Evolutionary conservation across 345 rosid genomes (phyloP), one percentile per base, ranked within the genome.

Genomic region (Hibiscus tridactylites): DNA sequence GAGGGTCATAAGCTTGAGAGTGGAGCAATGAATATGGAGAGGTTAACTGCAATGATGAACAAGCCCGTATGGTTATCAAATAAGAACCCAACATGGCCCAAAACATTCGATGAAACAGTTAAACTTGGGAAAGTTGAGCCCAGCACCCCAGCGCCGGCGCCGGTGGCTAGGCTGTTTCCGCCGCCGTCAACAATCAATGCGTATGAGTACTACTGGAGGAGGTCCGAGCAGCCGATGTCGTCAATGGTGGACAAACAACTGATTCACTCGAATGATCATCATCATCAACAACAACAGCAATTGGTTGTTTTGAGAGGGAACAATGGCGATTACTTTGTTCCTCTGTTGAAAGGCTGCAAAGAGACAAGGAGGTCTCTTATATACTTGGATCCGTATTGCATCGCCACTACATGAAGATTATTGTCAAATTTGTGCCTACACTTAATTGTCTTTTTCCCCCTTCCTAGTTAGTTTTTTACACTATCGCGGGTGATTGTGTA

Each of bases 181-280:
- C 68, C 81, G 11, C 70, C 75, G 0, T 39, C 82, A 4, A 74
- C 75, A 0, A 75, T 60, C 66, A 90, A 90, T 76, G 80, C 85
- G 9, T 92, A 83, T 35, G 97, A 92, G 76, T 90, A 83, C 76
- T 80, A 76, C 26, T 88, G 96, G 93, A 86, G 81, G 79, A 85
- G 83, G 75, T 53, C 85, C 56, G 77, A 57, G n/a, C 37, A 88
- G 73, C 63, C 85, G 46, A 72, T 79, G 57, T 60, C 60, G 26
- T 21, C 71, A 15, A 53, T 74, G 29, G 42, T 49, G 53, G 0
- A 68, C 63, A 69, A 73, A 19, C 59, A 49, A 5, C 58, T 19
- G 28, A 19, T 75, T 53, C 71, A 75, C 54, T 49, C 83, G 9
- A 71, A 79, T 66, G 71, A 61, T n/a, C 66, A 63, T 10, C 66